Percentiles rank a stretch among this genome's conserved stretches.
phyloP scores from a whole-genome alignment of 1,139 yeast genomes.

The Hyphopichia fennica region DNA sequence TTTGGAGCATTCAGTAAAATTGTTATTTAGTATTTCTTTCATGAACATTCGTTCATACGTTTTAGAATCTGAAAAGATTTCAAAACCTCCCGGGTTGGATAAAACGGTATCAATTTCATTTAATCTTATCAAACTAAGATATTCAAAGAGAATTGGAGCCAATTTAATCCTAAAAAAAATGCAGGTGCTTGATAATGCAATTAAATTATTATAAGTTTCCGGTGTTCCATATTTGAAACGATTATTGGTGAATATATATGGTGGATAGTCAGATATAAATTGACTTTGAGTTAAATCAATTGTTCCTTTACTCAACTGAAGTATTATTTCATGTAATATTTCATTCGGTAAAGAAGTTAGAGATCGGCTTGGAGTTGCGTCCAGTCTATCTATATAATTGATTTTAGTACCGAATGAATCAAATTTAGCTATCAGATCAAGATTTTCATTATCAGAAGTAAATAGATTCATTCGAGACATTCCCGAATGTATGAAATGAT shows the following conservation, averaged over 20 bases:
- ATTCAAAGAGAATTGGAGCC: conserved; percentile 21
- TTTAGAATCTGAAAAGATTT: conserved; percentile 21
- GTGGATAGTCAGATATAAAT: conserved; percentile 6
- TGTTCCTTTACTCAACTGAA: conserved; percentile 11
- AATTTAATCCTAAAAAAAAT: conserved; percentile 18
- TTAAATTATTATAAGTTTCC: conserved; percentile 11
- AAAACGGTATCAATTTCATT: conserved; percentile 32
- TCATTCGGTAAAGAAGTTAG: conserved; percentile 16
- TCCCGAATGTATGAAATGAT: not conserved
- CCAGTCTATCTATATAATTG: not conserved
- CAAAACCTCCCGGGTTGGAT: conserved; percentile 20
- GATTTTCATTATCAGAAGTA: not conserved
- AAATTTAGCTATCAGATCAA: not conserved
- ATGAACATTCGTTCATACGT: conserved; percentile 21
- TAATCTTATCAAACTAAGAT: conserved; percentile 24
- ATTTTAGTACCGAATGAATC: not conserved
- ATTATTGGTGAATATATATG: conserved; percentile 13
- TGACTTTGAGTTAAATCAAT: conserved; percentile 5
- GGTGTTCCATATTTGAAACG: conserved; percentile 4
- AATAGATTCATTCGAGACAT: not conserved
- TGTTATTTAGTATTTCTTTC: conserved; percentile 19
- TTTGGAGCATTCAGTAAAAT: conserved; percentile 18
- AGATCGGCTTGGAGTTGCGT: no score
- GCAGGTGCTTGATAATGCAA: conserved; percentile 29
- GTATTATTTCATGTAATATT: conserved; percentile 16